Evolutionary conservation across 495 filamentous ascomycete species (phyloP).

Genomic region (Talaromyces stipitatus): DNA sequence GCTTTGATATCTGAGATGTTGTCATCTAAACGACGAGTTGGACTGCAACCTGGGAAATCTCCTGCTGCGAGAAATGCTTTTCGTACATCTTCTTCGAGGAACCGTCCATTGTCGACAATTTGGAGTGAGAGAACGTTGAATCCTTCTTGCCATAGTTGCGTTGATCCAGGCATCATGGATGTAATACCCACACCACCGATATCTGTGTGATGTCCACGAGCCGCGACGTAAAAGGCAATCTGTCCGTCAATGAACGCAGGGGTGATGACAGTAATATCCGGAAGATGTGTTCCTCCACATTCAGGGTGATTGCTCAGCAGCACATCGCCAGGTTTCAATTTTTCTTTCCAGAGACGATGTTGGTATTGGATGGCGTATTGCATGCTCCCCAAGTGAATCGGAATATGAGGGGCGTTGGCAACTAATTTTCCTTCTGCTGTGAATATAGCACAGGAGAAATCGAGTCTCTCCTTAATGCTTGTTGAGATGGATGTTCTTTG

Average conservation of each 20-base stretch:
- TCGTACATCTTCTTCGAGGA: slow-evolving; percentile 80
- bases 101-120: slow-evolving; percentile 80
- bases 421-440: slow-evolving; percentile 82
- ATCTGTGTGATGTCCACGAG: slow-evolving; percentile 91
- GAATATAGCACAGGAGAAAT: slow-evolving; percentile 95
- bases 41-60: slow-evolving; percentile 77
- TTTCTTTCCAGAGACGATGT: slow-evolving; percentile 84
- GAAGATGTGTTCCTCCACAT: slow-evolving; percentile 83
- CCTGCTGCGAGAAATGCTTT: slow-evolving; percentile 81
- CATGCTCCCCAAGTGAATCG: slow-evolving; percentile 90
- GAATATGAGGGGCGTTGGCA: slow-evolving; percentile 90
- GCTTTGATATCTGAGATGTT: slow-evolving; percentile 96
- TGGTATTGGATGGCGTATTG: slow-evolving; percentile 91
- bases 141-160: slow-evolving; percentile 90
- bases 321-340: slow-evolving; percentile 84
- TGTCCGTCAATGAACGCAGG: slow-evolving; percentile 81
- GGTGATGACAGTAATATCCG: slow-evolving; percentile 85
- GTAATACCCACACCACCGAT: slow-evolving; percentile 95
- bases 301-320: slow-evolving; percentile 94
- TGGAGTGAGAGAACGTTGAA: slow-evolving; percentile 91
- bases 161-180: slow-evolving; percentile 92
- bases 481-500: slow-evolving; percentile 97
- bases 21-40: slow-evolving; percentile 83
- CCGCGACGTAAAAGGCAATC: slow-evolving; percentile 96
- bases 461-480: slow-evolving; percentile 94